Evolutionary conservation across 306 rosid species (phyloP).

Genomic region (Lathyrus aphaca): DNA sequence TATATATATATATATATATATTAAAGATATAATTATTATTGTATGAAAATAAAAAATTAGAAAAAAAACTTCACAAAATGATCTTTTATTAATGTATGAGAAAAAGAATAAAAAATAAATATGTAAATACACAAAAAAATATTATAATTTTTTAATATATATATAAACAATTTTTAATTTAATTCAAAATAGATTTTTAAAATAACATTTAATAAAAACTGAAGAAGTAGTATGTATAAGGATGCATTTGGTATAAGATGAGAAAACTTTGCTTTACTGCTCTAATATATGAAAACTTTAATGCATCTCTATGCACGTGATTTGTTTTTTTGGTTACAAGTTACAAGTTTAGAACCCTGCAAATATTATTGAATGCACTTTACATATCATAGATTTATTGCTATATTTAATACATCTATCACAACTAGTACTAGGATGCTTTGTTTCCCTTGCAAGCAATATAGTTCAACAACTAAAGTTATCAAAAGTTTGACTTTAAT

Average conservation of each 20-base stretch:
- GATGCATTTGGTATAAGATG: no score
- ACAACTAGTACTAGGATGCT: conserved; percentile 35
- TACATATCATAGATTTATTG: conserved; percentile 27
- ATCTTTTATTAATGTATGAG: no score
- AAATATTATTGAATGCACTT: conserved; percentile 23
- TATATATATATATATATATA: no score
- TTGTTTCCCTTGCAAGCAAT: conserved; percentile 57
- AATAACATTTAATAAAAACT: no score
- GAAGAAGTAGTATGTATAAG: background rate
- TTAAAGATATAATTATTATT: no score
- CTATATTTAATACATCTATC: conserved; percentile 18
- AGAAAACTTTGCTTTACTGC: conserved; percentile 23
- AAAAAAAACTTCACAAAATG: no score
- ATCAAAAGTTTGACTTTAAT: conserved; percentile 49
- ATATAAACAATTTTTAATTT: no score
- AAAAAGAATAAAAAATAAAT: no score
- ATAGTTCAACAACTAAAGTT: conserved; percentile 31
- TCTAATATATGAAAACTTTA: conserved; percentile 49
- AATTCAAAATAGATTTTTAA: no score
- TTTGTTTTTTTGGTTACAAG: conserved; percentile 50
- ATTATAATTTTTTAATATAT: no score
- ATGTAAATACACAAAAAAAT: no score
- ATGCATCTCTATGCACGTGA: conserved; percentile 66
- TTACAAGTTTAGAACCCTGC: conserved; percentile 14
- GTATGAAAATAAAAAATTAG: no score